phyloP scores from a whole-genome alignment of 2,329 filamentous ascomycete species.

The Ophiobolus disseminans region DNA sequence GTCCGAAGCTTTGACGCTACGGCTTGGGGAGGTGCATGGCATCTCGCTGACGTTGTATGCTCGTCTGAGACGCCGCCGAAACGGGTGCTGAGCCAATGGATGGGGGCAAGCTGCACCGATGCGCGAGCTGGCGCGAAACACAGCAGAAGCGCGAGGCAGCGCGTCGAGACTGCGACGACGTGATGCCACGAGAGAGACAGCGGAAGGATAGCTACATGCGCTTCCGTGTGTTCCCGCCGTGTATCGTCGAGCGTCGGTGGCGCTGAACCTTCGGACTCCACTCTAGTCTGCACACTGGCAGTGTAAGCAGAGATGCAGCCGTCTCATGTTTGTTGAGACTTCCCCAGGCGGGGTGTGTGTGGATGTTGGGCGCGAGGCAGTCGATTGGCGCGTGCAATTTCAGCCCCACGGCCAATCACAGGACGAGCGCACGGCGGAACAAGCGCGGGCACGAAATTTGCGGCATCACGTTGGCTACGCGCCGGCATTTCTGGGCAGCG shows the following conservation, averaged over 20 bases:
- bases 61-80: constrained; percentile 42
- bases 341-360: too few relatives aligned
- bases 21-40: constrained; percentile 27
- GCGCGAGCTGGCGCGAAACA: constrained; percentile 23
- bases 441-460: constrained; percentile 11
- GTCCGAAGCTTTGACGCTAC: constrained; percentile 36
- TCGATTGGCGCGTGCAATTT: constrained; percentile 27
- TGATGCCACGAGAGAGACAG: background rate
- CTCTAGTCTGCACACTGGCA: too few relatives aligned
- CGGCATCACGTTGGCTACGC: constrained; percentile 42
- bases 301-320: too few relatives aligned
- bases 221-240: too few relatives aligned
- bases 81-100: constrained; percentile 38
- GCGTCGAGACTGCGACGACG: constrained; percentile 6
- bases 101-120: constrained; percentile 5
- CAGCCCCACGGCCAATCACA: constrained; percentile 22
- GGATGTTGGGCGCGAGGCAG: background rate
- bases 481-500: constrained; percentile 25
- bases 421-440: constrained; percentile 4
- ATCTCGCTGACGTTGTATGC: constrained; percentile 34
- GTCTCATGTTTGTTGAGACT: too few relatives aligned
- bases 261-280: background rate
- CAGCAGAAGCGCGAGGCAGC: constrained; percentile 21
- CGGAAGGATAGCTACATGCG: constrained; percentile 9
- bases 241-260: too few relatives aligned